phyloP scores from a whole-genome alignment of 2,329 filamentous ascomycete genomes.

The Penicillium aurantiogriseum region DNA sequence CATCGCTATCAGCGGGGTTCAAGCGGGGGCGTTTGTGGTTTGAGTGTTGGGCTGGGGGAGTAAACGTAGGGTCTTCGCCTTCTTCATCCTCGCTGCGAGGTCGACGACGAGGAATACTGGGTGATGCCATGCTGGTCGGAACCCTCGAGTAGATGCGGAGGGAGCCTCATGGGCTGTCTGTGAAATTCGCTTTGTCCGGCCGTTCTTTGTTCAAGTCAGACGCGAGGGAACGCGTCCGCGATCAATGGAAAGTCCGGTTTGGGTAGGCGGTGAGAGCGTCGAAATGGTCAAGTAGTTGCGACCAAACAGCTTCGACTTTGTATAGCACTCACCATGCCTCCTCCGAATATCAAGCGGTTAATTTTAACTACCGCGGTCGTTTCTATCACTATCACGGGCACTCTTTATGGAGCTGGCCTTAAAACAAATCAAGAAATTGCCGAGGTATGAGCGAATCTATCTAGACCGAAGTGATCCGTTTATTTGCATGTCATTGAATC shows the following conservation, averaged over 20 bases:
- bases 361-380: conserved; percentile 56
- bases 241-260: conserved; percentile 20
- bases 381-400: conserved; percentile 57
- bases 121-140: conserved; percentile 29
- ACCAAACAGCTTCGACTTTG: conserved; percentile 1
- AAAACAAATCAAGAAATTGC: conserved; percentile 54
- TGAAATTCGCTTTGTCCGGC: conserved; percentile 1
- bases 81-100: conserved; percentile 30
- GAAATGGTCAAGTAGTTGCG: conserved; percentile 12
- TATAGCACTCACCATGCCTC: conserved; percentile 25
- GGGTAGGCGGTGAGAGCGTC: conserved; percentile 26
- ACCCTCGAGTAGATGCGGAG: not conserved
- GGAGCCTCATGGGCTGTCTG: conserved; percentile 6
- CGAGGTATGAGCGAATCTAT: conserved; percentile 43
- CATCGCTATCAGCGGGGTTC: conserved; percentile 22
- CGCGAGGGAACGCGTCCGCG: conserved; percentile 28
- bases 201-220: conserved; percentile 12
- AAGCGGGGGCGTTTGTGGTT: conserved; percentile 36
- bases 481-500: not conserved
- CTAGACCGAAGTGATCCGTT: not conserved
- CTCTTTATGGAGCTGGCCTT: conserved; percentile 59
- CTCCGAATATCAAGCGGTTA: conserved; percentile 47
- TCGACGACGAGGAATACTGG: conserved; percentile 30
- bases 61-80: conserved; percentile 19
- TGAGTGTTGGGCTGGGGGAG: conserved; percentile 27